phyloP scores from a whole-genome alignment of 805 yeast species.

The Cyberlindnera americana region DNA sequence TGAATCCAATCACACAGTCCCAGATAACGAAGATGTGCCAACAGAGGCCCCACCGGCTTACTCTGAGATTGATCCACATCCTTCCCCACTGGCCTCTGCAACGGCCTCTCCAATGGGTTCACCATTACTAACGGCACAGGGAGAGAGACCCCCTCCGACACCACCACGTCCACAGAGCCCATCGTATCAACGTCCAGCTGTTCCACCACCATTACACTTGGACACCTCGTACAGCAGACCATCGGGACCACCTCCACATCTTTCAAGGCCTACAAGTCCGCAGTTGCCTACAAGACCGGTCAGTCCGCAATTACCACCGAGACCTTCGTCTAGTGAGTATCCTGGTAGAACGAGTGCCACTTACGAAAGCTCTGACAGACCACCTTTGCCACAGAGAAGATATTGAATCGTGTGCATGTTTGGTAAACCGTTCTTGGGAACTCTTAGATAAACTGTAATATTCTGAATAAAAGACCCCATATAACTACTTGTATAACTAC shows the following conservation, averaged over 20 bases:
- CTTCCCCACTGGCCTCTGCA: constrained; percentile 1
- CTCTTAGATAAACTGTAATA: too few relatives aligned
- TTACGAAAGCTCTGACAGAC: constrained; percentile 4
- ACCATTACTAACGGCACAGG: background rate
- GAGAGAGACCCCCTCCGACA: constrained; percentile 2
- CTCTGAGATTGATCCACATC: constrained; percentile 29
- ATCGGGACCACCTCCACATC: constrained; percentile 9
- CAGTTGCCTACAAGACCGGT: background rate
- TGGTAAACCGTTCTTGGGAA: too few relatives aligned
- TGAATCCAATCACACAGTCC: background rate
- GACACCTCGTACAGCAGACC: constrained; percentile 7
- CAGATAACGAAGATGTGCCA: constrained; percentile 7
- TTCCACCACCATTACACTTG: constrained; percentile 13
- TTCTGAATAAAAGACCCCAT: too few relatives aligned
- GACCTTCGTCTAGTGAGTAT: constrained; percentile 9
- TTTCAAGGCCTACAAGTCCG: constrained; percentile 1
- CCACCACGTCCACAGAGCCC: constrained; percentile 8
- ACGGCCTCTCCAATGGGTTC: background rate
- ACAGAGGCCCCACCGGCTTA: constrained; percentile 36
- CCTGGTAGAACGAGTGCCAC: constrained; percentile 18
- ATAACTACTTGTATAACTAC: too few relatives aligned
- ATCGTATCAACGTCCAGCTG: constrained; percentile 4
- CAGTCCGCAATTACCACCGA: constrained; percentile 8
- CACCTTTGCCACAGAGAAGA: constrained; percentile 9
- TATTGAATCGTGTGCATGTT: too few relatives aligned